Conservation (phyloP, 2,329 filamentous ascomycete species). For the Pezicula rhizophila region DNA sequence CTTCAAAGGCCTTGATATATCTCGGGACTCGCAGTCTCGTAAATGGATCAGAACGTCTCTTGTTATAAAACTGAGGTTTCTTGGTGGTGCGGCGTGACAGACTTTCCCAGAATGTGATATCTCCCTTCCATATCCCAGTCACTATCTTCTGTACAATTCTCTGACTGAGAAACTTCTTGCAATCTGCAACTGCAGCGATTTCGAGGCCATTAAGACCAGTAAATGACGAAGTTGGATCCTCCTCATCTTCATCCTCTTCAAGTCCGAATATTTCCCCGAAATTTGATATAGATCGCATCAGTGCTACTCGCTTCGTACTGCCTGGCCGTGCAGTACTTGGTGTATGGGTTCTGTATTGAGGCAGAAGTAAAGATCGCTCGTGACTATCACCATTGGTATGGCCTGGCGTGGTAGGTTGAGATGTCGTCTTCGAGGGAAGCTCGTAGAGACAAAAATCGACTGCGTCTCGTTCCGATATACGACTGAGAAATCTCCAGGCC, state of each 20-base stretch:
- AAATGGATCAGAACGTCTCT: conserved; percentile 61
- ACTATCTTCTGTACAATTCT: conserved; percentile 76
- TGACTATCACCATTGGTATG: conserved; percentile 5
- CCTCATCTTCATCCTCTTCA: conserved; percentile 41
- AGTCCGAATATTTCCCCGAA: conserved; percentile 32
- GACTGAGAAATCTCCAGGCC: conserved; percentile 70
- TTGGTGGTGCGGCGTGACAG: conserved; percentile 70
- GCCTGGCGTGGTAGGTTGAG: conserved; percentile 1
- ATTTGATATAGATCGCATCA: conserved; percentile 46
- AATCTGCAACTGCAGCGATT: conserved; percentile 73
- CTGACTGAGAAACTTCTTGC: conserved; percentile 81
- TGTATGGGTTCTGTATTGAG: conserved; percentile 20
- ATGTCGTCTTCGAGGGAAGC: conserved; percentile 40
- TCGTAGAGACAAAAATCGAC: conserved; percentile 72
- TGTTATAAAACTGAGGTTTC: conserved; percentile 70
- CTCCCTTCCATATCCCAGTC: conserved; percentile 77
- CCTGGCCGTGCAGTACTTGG: conserved; percentile 11
- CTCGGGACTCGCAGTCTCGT: conserved; percentile 72
- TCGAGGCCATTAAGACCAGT: conserved; percentile 79
- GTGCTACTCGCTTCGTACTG: conserved; percentile 16
- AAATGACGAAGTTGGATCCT: conserved; percentile 66
- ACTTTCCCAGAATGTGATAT: conserved; percentile 81
- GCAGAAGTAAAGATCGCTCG: conserved; percentile 22
- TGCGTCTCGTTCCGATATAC: conserved; percentile 65
- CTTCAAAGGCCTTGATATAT: conserved; percentile 80